Evolutionary conservation across 331 rosid genomes (phyloP).

Genomic region (Pyracantha coccinea): DNA sequence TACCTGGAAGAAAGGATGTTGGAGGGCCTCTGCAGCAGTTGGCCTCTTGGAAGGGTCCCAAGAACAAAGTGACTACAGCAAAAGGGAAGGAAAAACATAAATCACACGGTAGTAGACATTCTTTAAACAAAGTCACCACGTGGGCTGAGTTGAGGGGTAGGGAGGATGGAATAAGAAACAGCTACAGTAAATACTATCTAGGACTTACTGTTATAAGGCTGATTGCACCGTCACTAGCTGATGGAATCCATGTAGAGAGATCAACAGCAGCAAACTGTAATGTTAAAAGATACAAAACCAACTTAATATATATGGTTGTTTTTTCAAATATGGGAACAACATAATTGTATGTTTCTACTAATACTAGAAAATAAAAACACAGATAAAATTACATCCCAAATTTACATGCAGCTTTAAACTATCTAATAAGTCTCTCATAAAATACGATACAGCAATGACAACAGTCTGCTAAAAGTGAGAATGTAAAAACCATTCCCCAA

Average conservation of each 20-base stretch:
- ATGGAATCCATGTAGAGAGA: conserved; percentile 67
- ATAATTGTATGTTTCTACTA: neutral
- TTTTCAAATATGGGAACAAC: neutral
- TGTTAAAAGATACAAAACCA: neutral
- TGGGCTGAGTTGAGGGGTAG: neutral
- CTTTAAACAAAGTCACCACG: too few relatives aligned
- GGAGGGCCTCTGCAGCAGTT: conserved; percentile 85
- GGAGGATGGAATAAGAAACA: too few relatives aligned
- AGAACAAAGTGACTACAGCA: conserved; percentile 72
- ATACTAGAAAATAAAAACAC: neutral
- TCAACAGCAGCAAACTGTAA: conserved; percentile 67
- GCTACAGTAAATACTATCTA: neutral
- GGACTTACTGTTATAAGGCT: conserved; percentile 70
- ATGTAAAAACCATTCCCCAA: neutral
- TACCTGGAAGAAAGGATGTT: conserved; percentile 96
- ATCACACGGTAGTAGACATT: neutral
- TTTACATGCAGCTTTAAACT: neutral
- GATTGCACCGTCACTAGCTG: conserved; percentile 68
- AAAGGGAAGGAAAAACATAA: neutral
- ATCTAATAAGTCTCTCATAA: neutral
- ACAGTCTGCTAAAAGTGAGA: neutral
- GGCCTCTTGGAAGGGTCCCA: conserved; percentile 99
- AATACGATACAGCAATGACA: neutral
- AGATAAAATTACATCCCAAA: neutral
- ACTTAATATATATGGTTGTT: neutral